Conservation (phyloP, 108 stramenopile genomes). For the Stephanodiscus minutulus region DNA sequence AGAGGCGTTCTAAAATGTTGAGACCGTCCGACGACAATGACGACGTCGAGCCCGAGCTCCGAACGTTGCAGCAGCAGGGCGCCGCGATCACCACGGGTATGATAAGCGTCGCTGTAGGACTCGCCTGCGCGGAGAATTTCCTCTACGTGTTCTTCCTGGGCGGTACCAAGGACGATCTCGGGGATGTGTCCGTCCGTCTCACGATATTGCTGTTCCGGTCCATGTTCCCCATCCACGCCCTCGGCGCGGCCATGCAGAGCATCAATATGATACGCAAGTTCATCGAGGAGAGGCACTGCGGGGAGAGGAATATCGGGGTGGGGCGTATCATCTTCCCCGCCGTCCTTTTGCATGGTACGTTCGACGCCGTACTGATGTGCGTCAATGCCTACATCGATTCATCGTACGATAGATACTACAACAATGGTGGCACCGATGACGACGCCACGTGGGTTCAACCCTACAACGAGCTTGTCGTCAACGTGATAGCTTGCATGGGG, state of each 20-base stretch:
- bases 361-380: constrained; percentile 79
- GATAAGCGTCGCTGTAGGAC: constrained; percentile 86
- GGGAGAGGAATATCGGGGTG: constrained; percentile 75
- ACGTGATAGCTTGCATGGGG: constrained; percentile 65
- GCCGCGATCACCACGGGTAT: constrained; percentile 88
- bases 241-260: constrained; percentile 88
- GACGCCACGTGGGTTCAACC: constrained; percentile 48
- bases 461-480: constrained; percentile 67
- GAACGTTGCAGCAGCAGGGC: constrained; percentile 81
- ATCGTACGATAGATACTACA: constrained; percentile 62
- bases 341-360: constrained; percentile 81
- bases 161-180: constrained; percentile 47
- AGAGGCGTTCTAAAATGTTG: constrained; percentile 5
- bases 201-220: constrained; percentile 80
- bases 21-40: constrained; percentile 23
- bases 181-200: constrained; percentile 60
- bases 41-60: constrained; percentile 72
- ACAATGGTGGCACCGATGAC: constrained; percentile 60
- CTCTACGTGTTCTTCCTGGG: constrained; percentile 88
- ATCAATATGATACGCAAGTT: constrained; percentile 84
- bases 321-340: constrained; percentile 82
- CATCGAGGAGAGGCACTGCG: constrained; percentile 60
- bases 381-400: constrained; percentile 80
- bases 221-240: constrained; percentile 83
- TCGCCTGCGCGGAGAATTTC: constrained; percentile 89